These are phyloP conservation scores for Gaultheria prostrata DNA, from an alignment of 148 eudicot genomes.

Conservation along the genomic window DNA sequence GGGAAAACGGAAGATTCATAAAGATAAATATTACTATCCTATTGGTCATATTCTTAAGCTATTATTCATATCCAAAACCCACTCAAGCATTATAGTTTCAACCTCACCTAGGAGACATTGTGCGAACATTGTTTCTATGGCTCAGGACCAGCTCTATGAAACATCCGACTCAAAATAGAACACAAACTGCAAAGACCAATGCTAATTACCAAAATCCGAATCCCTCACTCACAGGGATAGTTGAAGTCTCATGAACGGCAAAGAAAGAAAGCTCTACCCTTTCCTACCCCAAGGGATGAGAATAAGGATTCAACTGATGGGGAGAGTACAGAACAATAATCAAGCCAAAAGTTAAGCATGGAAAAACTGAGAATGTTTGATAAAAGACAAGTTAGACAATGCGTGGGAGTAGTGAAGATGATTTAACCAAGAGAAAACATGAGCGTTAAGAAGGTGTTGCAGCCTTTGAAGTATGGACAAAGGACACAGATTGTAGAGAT, in stretches of 20 bases:
- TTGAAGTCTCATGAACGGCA: not conserved
- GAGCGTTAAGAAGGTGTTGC: not conserved
- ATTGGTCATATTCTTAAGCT: not conserved
- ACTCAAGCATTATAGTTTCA: not conserved
- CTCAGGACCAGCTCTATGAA: constrained; percentile 5
- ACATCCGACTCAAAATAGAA: not conserved
- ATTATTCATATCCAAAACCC: not conserved
- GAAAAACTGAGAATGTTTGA: not conserved
- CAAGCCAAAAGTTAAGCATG: not conserved
- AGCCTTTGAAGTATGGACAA: not conserved
- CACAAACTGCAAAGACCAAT: not conserved
- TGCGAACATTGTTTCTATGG: not conserved
- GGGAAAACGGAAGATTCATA: not conserved
- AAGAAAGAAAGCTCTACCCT: not conserved
- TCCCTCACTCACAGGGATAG: not conserved
- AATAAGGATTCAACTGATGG: not conserved
- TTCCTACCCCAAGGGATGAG: not conserved
- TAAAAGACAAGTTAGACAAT: not conserved
- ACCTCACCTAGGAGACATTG: not conserved
- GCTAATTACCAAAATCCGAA: not conserved
- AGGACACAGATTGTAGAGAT: not conserved
- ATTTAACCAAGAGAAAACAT: not conserved
- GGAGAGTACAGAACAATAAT: not conserved
- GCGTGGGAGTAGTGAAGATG: not conserved
- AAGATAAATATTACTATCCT: not conserved